These are phyloP conservation scores for Trichodelitschia bisporula DNA, from an alignment of 495 filamentous ascomycete species.

Conservation along the genomic window DNA sequence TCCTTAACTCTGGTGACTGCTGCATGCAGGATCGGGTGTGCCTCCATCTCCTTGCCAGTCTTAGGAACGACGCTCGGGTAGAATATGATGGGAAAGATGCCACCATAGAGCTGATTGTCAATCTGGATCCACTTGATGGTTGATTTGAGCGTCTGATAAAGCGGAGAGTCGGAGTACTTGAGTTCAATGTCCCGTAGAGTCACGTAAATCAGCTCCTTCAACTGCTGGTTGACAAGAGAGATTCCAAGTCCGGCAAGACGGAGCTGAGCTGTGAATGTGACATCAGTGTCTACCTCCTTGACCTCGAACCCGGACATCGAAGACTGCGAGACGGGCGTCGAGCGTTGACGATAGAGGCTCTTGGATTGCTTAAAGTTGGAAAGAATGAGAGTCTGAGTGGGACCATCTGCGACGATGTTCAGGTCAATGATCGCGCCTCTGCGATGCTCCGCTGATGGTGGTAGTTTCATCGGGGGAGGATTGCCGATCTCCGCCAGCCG, in stretches of 20 bases:
- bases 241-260: slow-evolving; percentile 77
- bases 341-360: slow-evolving; percentile 81
- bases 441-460: slow-evolving; percentile 27
- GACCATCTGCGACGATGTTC: slow-evolving; percentile 82
- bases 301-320: slow-evolving; percentile 67
- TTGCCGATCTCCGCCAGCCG: slow-evolving; percentile 94
- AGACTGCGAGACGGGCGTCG: slow-evolving; percentile 18
- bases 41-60: slow-evolving; percentile 88
- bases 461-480: slow-evolving; percentile 64
- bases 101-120: slow-evolving; percentile 95
- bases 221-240: slow-evolving; percentile 74
- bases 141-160: slow-evolving; percentile 75
- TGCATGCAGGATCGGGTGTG: slow-evolving; percentile 79
- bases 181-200: slow-evolving; percentile 84
- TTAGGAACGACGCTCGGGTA: slow-evolving; percentile 98
- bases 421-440: slow-evolving; percentile 75
- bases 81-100: slow-evolving; percentile 89
- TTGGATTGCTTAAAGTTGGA: slow-evolving; percentile 89
- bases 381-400: slow-evolving; percentile 76
- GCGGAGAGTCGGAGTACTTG: slow-evolving; percentile 69
- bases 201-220: slow-evolving; percentile 80
- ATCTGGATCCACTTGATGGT: slow-evolving; percentile 97
- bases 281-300: slow-evolving; percentile 64
- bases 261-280: slow-evolving; percentile 71
- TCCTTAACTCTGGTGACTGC: slow-evolving; percentile 91